These are phyloP conservation scores for Penicillium parvum DNA, from an alignment of 495 filamentous ascomycete genomes.

Conservation along the genomic window DNA sequence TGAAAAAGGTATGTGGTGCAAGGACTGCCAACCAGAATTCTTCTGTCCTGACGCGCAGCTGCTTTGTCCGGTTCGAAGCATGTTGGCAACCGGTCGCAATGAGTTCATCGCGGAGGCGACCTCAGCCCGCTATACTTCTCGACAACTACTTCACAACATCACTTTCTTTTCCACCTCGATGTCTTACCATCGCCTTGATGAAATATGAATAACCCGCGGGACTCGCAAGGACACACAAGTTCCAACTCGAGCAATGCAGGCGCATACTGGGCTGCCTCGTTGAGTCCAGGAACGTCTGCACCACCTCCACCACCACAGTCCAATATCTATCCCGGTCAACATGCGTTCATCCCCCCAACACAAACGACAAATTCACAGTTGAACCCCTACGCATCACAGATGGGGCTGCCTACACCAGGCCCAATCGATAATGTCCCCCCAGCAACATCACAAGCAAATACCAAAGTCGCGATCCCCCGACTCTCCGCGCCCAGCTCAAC, in stretches of 20 bases:
- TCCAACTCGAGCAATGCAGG: too few species aligned
- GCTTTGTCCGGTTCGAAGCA: neutral
- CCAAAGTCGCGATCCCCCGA: slow-evolving; percentile 37
- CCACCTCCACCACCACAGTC: neutral
- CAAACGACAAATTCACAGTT: neutral
- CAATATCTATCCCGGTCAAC: neutral
- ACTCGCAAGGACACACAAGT: too few species aligned
- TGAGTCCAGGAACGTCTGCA: too few species aligned
- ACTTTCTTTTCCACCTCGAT: too few species aligned
- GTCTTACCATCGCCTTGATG: too few species aligned
- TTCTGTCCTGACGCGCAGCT: too few species aligned
- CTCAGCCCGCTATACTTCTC: too few species aligned
- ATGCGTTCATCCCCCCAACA: neutral
- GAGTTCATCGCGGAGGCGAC: neutral
- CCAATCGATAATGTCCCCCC: neutral
- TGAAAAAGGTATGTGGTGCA: too few species aligned
- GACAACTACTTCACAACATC: too few species aligned
- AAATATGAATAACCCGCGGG: too few species aligned
- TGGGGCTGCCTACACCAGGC: neutral
- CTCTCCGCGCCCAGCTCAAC: slow-evolving; percentile 1
- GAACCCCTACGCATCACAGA: neutral
- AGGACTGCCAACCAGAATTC: too few species aligned
- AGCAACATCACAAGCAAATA: too few species aligned
- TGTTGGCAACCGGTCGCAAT: neutral
- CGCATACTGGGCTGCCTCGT: neutral